Evolutionary conservation across 805 yeast genomes (phyloP).

Genomic region (Candida loeiensis): DNA sequence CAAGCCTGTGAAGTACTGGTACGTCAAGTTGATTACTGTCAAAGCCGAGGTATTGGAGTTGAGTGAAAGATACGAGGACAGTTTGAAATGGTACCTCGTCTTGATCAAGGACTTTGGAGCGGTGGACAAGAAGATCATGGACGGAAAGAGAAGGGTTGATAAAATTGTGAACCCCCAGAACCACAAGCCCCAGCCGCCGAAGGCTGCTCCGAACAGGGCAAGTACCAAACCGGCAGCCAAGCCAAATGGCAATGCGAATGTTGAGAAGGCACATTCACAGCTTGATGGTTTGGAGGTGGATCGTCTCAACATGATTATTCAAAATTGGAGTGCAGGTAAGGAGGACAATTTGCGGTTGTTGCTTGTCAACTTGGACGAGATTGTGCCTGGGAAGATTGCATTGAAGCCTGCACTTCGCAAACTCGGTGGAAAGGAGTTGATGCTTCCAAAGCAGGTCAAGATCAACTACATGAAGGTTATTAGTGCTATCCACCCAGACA

Average conservation of each 20-base stretch:
- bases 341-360: conserved; percentile 71
- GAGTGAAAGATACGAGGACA: conserved; percentile 63
- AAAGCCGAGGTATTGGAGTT: conserved; percentile 85
- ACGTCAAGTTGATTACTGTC: conserved; percentile 64
- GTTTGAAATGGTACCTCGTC: conserved; percentile 57
- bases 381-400: conserved; percentile 52
- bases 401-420: conserved; percentile 13
- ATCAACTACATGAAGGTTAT: conserved; percentile 78
- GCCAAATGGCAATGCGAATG: conserved; percentile 26
- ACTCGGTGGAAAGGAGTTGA: conserved; percentile 62
- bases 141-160: conserved; percentile 77
- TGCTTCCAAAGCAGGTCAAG: conserved; percentile 86
- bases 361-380: conserved; percentile 60
- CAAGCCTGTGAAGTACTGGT: conserved; percentile 62
- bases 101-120: conserved; percentile 64
- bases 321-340: conserved; percentile 11
- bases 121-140: conserved; percentile 61
- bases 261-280: conserved; percentile 10
- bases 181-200: conserved; percentile 17
- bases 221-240: conserved; percentile 12
- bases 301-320: conserved; percentile 9
- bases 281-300: conserved; percentile 8
- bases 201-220: conserved; percentile 11
- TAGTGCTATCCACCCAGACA: conserved; percentile 80
- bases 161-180: conserved; percentile 56